Evolutionary conservation across 2,329 filamentous ascomycete species (phyloP).

Genomic region (Alternaria hordeiaustralica): DNA sequence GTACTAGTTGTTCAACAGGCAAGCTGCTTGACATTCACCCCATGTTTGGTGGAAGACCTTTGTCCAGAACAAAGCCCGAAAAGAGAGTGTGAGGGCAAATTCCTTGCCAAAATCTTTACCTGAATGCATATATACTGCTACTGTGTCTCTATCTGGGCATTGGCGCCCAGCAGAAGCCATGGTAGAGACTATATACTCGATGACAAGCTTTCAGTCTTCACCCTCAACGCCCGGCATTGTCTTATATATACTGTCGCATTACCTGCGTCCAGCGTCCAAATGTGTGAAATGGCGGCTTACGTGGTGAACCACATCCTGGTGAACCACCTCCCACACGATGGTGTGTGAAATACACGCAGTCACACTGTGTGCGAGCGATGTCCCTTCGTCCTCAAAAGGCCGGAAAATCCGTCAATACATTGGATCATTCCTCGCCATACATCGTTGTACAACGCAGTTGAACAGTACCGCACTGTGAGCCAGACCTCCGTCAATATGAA

Average conservation of each 20-base stretch:
- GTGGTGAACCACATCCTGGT: background rate
- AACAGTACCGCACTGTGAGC: background rate
- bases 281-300: background rate
- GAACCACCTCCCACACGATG: background rate
- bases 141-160: background rate
- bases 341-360: background rate
- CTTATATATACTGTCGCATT: background rate
- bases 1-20: background rate
- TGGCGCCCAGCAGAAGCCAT: background rate
- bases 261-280: background rate
- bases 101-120: background rate
- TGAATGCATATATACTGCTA: background rate
- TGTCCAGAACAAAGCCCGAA: background rate
- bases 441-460: background rate
- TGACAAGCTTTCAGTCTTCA: background rate
- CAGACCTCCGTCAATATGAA: background rate
- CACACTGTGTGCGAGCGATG: background rate
- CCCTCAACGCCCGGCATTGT: background rate
- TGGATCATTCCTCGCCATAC: background rate
- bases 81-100: background rate
- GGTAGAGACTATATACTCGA: background rate
- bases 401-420: background rate
- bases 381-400: background rate
- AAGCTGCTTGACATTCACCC: background rate
- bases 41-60: background rate